Conservation (phyloP, 2,329 filamentous ascomycete genomes). For the Epichloe aotearoae region DNA sequence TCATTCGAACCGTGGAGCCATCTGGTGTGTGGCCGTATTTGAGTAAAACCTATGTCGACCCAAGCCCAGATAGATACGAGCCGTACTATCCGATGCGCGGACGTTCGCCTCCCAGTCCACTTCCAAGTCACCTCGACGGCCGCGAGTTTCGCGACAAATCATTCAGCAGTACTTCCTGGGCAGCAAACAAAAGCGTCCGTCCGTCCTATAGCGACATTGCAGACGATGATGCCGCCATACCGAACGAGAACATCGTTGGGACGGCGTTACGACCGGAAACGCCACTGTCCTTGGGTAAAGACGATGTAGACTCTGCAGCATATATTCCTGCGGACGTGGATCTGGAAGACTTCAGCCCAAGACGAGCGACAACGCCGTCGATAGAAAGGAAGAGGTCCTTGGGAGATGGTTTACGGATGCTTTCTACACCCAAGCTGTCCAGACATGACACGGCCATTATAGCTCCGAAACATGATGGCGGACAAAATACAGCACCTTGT, state of each 20-base stretch:
- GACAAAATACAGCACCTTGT: neutral
- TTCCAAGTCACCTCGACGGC: constrained; percentile 29
- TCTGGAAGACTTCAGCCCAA: constrained; percentile 1
- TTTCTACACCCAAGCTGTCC: neutral
- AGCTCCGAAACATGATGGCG: neutral
- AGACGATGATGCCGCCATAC: constrained; percentile 9
- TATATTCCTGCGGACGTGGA: neutral
- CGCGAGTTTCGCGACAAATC: constrained; percentile 17
- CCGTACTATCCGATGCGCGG: constrained; percentile 35
- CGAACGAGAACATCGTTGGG: constrained; percentile 2
- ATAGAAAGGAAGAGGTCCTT: constrained; percentile 6
- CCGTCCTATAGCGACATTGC: constrained; percentile 26
- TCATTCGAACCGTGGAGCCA: constrained; percentile 28
- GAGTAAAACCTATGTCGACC: constrained; percentile 23
- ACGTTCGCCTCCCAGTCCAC: constrained; percentile 39
- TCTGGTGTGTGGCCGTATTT: constrained; percentile 31
- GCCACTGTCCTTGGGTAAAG: neutral
- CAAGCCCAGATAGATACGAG: constrained; percentile 24
- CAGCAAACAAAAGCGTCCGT: constrained; percentile 24
- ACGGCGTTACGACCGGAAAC: neutral
- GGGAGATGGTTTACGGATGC: constrained; percentile 3
- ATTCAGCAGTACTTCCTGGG: constrained; percentile 23
- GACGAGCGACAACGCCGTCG: neutral
- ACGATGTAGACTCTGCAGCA: constrained; percentile 1
- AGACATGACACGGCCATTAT: neutral